phyloP scores from a whole-genome alignment of 176 grass and related monocot species.

The Calamus simplicifolius region DNA sequence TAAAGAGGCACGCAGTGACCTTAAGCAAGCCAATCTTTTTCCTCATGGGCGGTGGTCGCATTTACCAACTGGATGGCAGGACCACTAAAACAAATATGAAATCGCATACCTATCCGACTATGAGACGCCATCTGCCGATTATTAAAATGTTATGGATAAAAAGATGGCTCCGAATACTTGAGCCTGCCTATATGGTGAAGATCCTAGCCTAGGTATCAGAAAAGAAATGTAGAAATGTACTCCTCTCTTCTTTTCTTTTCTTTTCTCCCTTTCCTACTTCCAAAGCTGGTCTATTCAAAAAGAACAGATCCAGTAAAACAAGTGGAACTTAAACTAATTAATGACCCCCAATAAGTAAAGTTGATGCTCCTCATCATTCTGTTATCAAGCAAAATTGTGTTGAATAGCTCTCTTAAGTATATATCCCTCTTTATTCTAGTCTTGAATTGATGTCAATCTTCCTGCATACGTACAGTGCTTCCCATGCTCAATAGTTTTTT shows the following conservation, averaged over 20 bases:
- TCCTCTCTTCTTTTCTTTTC: background rate
- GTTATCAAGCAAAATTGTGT: background rate
- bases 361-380: background rate
- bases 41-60: slow-evolving; percentile 4
- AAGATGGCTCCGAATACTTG: background rate
- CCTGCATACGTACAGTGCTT: too few relatives aligned
- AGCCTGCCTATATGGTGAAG: background rate
- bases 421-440: too few relatives aligned
- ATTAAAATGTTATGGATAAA: background rate
- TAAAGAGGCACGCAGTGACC: background rate
- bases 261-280: background rate
- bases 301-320: too few relatives aligned
- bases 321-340: background rate
- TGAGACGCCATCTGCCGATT: background rate
- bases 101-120: background rate
- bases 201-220: background rate
- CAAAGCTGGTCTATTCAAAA: background rate
- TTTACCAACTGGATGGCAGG: background rate
- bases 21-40: background rate
- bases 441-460: too few relatives aligned
- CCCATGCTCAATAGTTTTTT: too few relatives aligned
- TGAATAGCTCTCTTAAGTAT: too few relatives aligned
- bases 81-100: background rate
- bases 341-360: background rate
- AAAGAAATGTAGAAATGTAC: background rate